phyloP scores from a whole-genome alignment of 805 yeast species.

The Metschnikowia kunwiensis region DNA sequence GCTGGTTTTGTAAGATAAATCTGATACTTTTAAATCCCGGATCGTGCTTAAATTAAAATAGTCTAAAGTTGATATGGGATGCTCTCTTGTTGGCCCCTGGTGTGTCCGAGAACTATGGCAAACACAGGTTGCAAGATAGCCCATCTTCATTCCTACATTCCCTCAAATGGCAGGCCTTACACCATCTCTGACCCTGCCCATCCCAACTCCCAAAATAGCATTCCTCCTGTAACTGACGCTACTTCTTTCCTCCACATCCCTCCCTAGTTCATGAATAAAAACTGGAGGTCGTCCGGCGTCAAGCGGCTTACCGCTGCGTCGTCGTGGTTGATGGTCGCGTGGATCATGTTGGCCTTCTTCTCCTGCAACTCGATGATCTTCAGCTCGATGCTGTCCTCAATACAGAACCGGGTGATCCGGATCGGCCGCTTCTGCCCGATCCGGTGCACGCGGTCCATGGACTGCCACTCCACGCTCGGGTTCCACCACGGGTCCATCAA shows the following conservation, averaged over 20 bases:
- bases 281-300: slow-evolving; percentile 93
- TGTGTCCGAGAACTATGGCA: too few relatives aligned
- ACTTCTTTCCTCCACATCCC: neutral
- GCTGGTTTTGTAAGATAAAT: too few relatives aligned
- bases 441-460: slow-evolving; percentile 97
- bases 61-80: too few relatives aligned
- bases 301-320: slow-evolving; percentile 84
- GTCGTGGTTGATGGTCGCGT: slow-evolving; percentile 92
- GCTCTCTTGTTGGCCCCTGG: too few relatives aligned
- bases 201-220: too few relatives aligned
- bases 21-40: too few relatives aligned
- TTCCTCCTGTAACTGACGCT: neutral
- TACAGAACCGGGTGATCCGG: slow-evolving; percentile 84
- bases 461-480: slow-evolving; percentile 97
- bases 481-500: slow-evolving; percentile 99
- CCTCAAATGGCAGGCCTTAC: too few relatives aligned
- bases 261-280: slow-evolving; percentile 74
- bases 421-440: slow-evolving; percentile 96
- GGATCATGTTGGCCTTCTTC: slow-evolving; percentile 96
- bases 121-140: too few relatives aligned
- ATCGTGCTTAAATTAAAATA: too few relatives aligned
- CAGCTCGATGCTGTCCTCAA: slow-evolving; percentile 95
- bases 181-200: too few relatives aligned
- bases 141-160: too few relatives aligned
- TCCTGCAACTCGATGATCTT: slow-evolving; percentile 95